Base-by-base conservation (phyloP, 202 grass and related monocot species). In the Saccharum hybrid region DNA sequence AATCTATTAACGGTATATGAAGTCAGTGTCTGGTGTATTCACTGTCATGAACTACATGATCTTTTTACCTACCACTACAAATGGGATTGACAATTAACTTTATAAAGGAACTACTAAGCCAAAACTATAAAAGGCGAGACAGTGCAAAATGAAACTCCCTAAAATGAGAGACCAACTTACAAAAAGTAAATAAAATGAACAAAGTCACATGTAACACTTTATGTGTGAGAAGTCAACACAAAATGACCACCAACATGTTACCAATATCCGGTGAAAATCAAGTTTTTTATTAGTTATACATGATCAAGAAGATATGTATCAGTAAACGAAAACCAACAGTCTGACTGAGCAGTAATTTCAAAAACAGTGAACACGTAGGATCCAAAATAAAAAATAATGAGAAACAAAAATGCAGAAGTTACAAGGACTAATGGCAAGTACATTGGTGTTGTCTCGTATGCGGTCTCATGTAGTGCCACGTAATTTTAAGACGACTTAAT, bases 31-130 rank as follows among this genome's bases (percentile, higher is more conserved):
- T 63, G 31, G 7, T 74, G 23, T 78, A 68, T 57, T 79, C 62
- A 63, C 23, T 83, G 61, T 74, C 75, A 79, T 64, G 33, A 83
- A 83, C 60, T 86, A 22, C 33, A 75, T 62, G 73, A 49, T 67
- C 63, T 83, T 79, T 86, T 52, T 79, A 49, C 79, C 74, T 83
- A 63, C 83, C 51, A 36, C 71, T 86, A 62, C 23, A 74, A 52
- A 75, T 52, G 21, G 22, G 38, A 83, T 46, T 67, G 60, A 62
- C 41, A 38, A 31, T 66, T 81, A 64, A 49, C 37, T 86, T 82
- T 33, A 48, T 46, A 66, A 72, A 73, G 28, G 56, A 15, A 39
- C 11, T 54, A 83, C 6, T 26, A 14, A 19, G 42, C 16, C 69
- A 67, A 67, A 82, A 67, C 61, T 89, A 33, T n/a, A 72, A 78